Base-by-base conservation (phyloP, 495 filamentous ascomycete species). In the Copromyces sp. region DNA sequence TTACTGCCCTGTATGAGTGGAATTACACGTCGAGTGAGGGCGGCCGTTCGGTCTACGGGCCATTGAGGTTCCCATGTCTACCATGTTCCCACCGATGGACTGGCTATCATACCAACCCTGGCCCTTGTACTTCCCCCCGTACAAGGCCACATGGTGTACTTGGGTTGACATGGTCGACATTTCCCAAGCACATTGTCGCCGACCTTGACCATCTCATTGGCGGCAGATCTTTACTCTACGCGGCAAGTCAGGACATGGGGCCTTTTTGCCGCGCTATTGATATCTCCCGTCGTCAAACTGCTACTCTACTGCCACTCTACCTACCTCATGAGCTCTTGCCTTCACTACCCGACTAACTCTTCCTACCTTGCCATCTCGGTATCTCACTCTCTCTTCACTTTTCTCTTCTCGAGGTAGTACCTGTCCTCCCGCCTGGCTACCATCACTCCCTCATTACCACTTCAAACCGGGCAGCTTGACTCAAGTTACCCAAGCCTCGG, bases 401-500 rank as follows among this genome's bases (percentile, higher is more conserved):
- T 20, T 39, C 16, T n/a, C 32, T 39, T 38, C 38, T 20, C 40
- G 29, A 61, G 45, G 68, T 71, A 65, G 73, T 68, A 71, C 73
- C 53, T 32, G 12, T 65, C 53, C 53, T 65, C 53, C 53, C 29
- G 14, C 53, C 35, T 65, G 53, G 29, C 53, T 35, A 17, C 32
- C 29, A 35, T 65, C 14, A 65, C 32, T 65, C 29, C 24, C 53
- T 65, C 65, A 71, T 68, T 70, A 70, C 61, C 61, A 59, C 37
- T 39, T 61, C 61, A 76, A 41, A 35, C 35, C 70, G 24, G 24
- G 24, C 24, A 45, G 37, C 61, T 73, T 68, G 69, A 69, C 44
- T 70, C 14, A 65, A 77, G 75, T 74, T 71, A 76, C 74, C 74
- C 71, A 59, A 68, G 47, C 61, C 45, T 70, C 73, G 70, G 72